phyloP scores from a whole-genome alignment of 2,329 filamentous ascomycete genomes.

The Colletotrichum tabaci region DNA sequence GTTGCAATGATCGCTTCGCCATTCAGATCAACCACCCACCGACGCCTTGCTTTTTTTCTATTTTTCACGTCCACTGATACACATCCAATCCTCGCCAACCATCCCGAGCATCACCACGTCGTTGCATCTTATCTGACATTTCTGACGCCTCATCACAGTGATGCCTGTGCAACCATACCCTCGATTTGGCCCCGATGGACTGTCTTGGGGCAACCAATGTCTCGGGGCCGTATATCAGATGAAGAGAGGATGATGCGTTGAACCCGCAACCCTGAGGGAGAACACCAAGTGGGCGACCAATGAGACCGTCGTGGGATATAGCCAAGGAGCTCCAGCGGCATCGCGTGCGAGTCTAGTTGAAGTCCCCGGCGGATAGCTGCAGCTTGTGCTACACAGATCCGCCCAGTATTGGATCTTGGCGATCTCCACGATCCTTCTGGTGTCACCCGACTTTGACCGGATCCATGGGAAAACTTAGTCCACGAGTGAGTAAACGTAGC shows the following conservation, averaged over 20 bases:
- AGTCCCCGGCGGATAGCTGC: slow-evolving; percentile 19
- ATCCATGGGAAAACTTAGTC: slow-evolving; percentile 20
- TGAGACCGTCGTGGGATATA: background rate
- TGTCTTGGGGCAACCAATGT: slow-evolving; percentile 31
- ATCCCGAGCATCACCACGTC: slow-evolving; percentile 26
- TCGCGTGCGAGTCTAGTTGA: slow-evolving; percentile 11
- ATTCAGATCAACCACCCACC: slow-evolving; percentile 36
- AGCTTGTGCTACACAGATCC: slow-evolving; percentile 28
- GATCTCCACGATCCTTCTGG: slow-evolving; percentile 16
- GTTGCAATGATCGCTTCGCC: slow-evolving; percentile 36
- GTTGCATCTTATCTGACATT: background rate
- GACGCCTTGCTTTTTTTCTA: slow-evolving; percentile 42
- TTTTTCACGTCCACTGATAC: slow-evolving; percentile 24
- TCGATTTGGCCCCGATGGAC: slow-evolving; percentile 11
- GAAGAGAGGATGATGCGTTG: background rate
- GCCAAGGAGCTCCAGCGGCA: background rate
- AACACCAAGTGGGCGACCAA: background rate
- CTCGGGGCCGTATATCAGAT: slow-evolving; percentile 38
- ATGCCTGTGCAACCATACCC: slow-evolving; percentile 21
- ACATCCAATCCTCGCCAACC: slow-evolving; percentile 34
- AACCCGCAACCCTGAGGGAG: background rate
- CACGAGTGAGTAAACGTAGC: slow-evolving; percentile 20
- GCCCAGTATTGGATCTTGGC: slow-evolving; percentile 29
- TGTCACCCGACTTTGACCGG: slow-evolving; percentile 9
- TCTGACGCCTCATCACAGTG: background rate